A percentile compares a stretch with the other conserved stretches of the same genome.
phyloP scores from a whole-genome alignment of 1,284 basidiomycete genomes.

The Cryptococcus hybrid region DNA sequence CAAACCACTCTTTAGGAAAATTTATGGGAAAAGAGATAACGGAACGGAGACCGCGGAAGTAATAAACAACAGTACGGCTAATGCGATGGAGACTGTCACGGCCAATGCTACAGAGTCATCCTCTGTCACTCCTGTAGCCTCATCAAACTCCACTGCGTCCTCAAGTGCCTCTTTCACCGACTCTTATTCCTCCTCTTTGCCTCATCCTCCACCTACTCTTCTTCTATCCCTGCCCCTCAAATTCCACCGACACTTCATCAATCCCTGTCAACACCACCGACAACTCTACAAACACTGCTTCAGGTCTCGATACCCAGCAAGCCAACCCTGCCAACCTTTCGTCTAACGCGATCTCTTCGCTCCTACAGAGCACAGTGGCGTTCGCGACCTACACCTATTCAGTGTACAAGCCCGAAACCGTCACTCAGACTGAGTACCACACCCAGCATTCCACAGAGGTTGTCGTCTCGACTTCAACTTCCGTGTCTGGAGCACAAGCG shows the following conservation, averaged over 20 bases:
- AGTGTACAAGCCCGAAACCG: slow-evolving; percentile 21
- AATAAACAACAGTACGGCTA: slow-evolving; percentile 2
- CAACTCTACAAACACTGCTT: slow-evolving; percentile 9
- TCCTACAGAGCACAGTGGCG: slow-evolving; percentile 26
- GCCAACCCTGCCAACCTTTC: slow-evolving; percentile 22
- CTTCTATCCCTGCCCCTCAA: background rate
- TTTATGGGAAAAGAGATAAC: slow-evolving; percentile 16
- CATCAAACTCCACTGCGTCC: slow-evolving; percentile 1
- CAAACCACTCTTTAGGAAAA: slow-evolving; percentile 19
- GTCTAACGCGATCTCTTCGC: slow-evolving; percentile 24
- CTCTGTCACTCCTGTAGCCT: slow-evolving; percentile 4
- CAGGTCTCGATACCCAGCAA: slow-evolving; percentile 33
- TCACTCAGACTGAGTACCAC: slow-evolving; percentile 7
- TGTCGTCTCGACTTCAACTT: slow-evolving; percentile 5
- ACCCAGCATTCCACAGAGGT: slow-evolving; percentile 3
- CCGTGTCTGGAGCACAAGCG: background rate
- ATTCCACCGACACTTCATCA: background rate
- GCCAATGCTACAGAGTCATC: slow-evolving; percentile 1
- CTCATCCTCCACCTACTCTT: slow-evolving; percentile 8
- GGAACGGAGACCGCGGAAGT: background rate
- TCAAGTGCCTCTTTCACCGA: background rate
- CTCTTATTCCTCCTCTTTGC: slow-evolving; percentile 4
- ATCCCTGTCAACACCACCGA: background rate
- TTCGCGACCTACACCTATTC: slow-evolving; percentile 41
- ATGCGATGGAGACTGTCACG: background rate